phyloP scores from a whole-genome alignment of 371 early-diverging fungal genomes.

The Encephalitozoon cuniculi region DNA sequence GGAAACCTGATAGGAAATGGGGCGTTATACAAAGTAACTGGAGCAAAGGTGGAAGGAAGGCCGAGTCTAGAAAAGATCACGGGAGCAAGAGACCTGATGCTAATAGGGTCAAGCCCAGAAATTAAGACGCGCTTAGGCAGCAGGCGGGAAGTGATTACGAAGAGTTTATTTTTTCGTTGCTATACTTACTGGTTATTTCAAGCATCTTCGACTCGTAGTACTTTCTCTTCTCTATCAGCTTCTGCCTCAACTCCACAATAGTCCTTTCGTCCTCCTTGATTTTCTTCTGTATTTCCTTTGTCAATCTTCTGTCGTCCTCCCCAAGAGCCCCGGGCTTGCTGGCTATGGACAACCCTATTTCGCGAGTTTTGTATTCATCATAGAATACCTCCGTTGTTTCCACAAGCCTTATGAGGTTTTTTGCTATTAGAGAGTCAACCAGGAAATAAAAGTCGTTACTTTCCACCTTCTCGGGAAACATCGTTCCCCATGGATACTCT shows the following conservation, averaged over 20 bases:
- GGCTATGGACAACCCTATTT: neutral
- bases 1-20: neutral
- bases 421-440: constrained; percentile 42
- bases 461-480: neutral
- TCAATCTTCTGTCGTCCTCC: neutral
- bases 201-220: neutral
- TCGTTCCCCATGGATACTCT: constrained; percentile 41
- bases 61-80: neutral
- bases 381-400: constrained; percentile 55
- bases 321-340: neutral
- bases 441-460: constrained; percentile 38
- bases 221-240: neutral
- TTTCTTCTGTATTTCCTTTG: constrained; percentile 4
- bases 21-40: neutral
- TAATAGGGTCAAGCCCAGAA: neutral
- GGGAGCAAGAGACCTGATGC: neutral
- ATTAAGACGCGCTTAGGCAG: neutral
- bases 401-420: constrained; percentile 41
- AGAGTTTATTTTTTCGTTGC: neutral
- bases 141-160: neutral
- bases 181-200: neutral
- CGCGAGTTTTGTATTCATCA: constrained; percentile 25
- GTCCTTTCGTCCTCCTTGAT: constrained; percentile 13
- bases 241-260: neutral
- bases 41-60: neutral